Evolutionary conservation across 345 rosid species (phyloP).

Genomic region (Balakata baccata): DNA sequence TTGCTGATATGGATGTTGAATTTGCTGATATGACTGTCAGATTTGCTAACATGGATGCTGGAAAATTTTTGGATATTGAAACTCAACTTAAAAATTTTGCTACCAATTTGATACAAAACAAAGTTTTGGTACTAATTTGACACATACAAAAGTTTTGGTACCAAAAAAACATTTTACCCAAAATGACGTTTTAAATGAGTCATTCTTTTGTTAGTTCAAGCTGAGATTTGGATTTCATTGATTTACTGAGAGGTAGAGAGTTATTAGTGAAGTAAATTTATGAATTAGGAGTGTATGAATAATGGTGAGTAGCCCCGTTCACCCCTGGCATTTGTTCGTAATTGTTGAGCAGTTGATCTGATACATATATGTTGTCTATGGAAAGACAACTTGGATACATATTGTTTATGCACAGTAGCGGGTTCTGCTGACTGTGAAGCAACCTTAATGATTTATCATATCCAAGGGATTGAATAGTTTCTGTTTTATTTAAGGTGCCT

Average conservation of each 20-base stretch:
- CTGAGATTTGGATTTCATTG: conserved; percentile 5
- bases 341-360: conserved; percentile 9
- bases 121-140: too few species aligned
- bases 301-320: background rate
- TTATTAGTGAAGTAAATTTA: background rate
- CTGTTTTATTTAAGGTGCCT: background rate
- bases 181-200: background rate
- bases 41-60: too few species aligned
- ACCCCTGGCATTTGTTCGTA: background rate
- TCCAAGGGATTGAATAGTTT: background rate
- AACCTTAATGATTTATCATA: background rate
- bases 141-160: too few species aligned
- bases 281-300: background rate
- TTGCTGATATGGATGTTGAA: too few species aligned
- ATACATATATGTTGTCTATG: background rate
- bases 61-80: too few species aligned
- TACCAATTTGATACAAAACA: too few species aligned
- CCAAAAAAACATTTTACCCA: too few species aligned
- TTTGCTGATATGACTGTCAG: too few species aligned
- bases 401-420: background rate
- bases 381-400: background rate
- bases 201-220: background rate
- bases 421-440: background rate
- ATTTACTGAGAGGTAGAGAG: background rate
- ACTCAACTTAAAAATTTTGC: too few species aligned